Evolutionary conservation across 2,329 filamentous ascomycete species (phyloP).

Genomic region (Colletotrichum spaethianum): DNA sequence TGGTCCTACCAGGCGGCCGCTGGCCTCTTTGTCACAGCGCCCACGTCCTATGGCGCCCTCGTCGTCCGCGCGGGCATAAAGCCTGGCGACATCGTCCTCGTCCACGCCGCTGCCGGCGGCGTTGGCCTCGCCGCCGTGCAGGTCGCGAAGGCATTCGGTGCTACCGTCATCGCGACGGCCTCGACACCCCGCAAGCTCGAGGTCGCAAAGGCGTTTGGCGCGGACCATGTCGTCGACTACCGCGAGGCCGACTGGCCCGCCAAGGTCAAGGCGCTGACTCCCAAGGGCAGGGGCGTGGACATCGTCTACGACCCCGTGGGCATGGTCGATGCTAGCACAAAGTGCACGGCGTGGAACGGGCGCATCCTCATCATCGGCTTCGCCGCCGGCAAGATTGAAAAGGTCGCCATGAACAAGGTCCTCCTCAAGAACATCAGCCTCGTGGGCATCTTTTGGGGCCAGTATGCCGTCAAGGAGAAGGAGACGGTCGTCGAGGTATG

Average conservation of each 20-base stretch:
- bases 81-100: constrained; percentile 86
- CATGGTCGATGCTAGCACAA: constrained; percentile 87
- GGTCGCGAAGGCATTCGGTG: constrained; percentile 91
- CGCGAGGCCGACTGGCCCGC: constrained; percentile 73
- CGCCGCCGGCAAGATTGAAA: constrained; percentile 78
- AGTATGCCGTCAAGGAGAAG: constrained; percentile 81
- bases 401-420: constrained; percentile 92
- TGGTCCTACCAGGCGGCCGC: constrained; percentile 91
- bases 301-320: constrained; percentile 97
- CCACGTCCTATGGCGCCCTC: constrained; percentile 88
- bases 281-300: constrained; percentile 81
- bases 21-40: constrained; percentile 91
- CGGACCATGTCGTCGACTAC: constrained; percentile 88
- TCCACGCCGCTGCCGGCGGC: constrained; percentile 93
- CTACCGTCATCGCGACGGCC: constrained; percentile 93
- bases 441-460: constrained; percentile 93
- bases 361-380: constrained; percentile 91
- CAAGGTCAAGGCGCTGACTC: constrained; percentile 83
- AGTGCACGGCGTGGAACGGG: constrained; percentile 95
- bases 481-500: constrained; percentile 81
- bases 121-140: constrained; percentile 94
- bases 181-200: constrained; percentile 84
- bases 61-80: constrained; percentile 84
- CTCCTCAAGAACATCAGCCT: constrained; percentile 93
- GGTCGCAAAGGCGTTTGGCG: constrained; percentile 84